Conservation (phyloP, 140 eudicot species). For the Anethum foeniculum region DNA sequence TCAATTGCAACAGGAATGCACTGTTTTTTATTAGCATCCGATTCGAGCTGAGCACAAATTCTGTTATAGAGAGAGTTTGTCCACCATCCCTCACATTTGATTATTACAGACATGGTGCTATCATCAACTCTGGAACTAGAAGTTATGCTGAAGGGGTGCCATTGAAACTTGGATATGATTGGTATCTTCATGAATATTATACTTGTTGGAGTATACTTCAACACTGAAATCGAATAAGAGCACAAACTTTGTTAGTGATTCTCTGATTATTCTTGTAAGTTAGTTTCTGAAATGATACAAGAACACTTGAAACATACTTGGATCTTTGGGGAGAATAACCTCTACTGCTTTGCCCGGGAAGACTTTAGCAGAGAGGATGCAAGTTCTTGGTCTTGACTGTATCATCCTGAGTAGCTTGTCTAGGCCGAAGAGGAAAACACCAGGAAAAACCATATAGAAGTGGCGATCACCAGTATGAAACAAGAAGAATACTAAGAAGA, state of each 20-base stretch:
- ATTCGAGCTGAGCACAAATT: slow-evolving; percentile 25
- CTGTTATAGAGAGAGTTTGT: slow-evolving; percentile 56
- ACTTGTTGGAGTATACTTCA: slow-evolving; percentile 79
- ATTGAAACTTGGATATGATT: slow-evolving; percentile 60
- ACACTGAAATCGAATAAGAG: slow-evolving; percentile 27
- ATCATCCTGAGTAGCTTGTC: slow-evolving; percentile 66
- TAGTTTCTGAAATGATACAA: background rate
- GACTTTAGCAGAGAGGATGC: slow-evolving; percentile 71
- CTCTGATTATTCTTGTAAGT: background rate
- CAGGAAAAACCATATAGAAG: slow-evolving; percentile 72
- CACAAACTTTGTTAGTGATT: background rate
- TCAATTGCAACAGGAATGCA: slow-evolving; percentile 59
- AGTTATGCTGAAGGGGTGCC: slow-evolving; percentile 85
- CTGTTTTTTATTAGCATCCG: slow-evolving; percentile 29
- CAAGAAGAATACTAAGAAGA: slow-evolving; percentile 73
- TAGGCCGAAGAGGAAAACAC: slow-evolving; percentile 63
- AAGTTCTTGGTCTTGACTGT: slow-evolving; percentile 55
- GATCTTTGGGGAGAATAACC: slow-evolving; percentile 73
- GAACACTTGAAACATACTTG: slow-evolving; percentile 31
- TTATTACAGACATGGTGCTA: slow-evolving; percentile 57
- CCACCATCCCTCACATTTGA: slow-evolving; percentile 84
- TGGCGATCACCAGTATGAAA: slow-evolving; percentile 90
- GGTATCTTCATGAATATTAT: slow-evolving; percentile 71
- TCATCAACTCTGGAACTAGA: slow-evolving; percentile 74
- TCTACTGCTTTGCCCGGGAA: slow-evolving; percentile 64